These are phyloP conservation scores for Cardiospermum halicacabum DNA, from an alignment of 345 rosid genomes.

Conservation along the genomic window DNA sequence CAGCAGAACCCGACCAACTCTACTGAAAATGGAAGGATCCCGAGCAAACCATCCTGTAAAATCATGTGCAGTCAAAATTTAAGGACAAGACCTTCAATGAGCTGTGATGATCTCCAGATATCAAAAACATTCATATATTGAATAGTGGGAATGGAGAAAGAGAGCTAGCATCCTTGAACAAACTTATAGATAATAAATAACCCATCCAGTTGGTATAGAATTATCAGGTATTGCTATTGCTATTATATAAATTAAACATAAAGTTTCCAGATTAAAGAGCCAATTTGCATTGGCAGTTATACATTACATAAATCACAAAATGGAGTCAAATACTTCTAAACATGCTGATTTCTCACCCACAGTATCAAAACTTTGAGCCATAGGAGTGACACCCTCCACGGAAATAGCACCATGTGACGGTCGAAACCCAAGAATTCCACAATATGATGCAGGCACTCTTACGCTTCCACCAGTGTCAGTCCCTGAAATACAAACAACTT, in stretches of 20 bases:
- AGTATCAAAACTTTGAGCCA: slow-evolving; percentile 93
- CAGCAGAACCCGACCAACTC: slow-evolving; percentile 59
- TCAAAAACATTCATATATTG: background rate
- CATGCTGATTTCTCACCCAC: slow-evolving; percentile 50
- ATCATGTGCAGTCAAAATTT: slow-evolving; percentile 12
- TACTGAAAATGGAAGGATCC: slow-evolving; percentile 57
- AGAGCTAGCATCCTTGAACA: background rate
- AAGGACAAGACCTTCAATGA: too few species aligned
- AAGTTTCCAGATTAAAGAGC: background rate
- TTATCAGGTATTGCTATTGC: background rate
- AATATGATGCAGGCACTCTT: slow-evolving; percentile 79
- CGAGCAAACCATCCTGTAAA: slow-evolving; percentile 87
- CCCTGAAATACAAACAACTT: slow-evolving; percentile 36
- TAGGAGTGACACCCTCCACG: slow-evolving; percentile 59
- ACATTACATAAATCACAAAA: background rate
- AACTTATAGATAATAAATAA: background rate
- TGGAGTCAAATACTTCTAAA: background rate
- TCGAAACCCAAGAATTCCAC: slow-evolving; percentile 71
- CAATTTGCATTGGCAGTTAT: background rate
- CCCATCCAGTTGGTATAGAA: background rate
- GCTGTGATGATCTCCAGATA: too few species aligned
- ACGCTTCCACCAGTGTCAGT: slow-evolving; percentile 95
- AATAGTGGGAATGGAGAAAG: background rate
- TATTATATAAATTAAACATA: background rate
- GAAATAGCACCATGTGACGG: slow-evolving; percentile 67